phyloP scores from a whole-genome alignment of 805 yeast species.

The Lipomyces yamanashiensis region DNA sequence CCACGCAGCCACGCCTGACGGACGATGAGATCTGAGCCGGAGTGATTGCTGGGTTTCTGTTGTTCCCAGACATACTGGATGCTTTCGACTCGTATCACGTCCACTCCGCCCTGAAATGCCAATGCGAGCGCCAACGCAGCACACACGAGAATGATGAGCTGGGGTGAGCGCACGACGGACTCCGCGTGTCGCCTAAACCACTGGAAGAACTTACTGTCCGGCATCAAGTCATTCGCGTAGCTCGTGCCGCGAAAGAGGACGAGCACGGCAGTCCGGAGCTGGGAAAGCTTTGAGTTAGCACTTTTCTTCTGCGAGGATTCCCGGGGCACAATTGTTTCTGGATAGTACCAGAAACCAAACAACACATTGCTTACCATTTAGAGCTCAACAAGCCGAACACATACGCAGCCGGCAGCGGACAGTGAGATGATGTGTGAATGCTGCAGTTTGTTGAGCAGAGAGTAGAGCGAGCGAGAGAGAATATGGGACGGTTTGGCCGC shows the following conservation, averaged over 20 bases:
- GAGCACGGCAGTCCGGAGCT: conserved; percentile 36
- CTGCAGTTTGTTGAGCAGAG: neutral
- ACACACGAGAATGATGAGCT: conserved; percentile 56
- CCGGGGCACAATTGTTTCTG: neutral
- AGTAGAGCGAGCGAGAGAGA: neutral
- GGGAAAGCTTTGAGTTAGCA: neutral
- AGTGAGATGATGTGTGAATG: neutral
- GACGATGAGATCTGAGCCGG: conserved; percentile 40
- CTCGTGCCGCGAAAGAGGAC: conserved; percentile 32
- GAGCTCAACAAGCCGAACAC: conserved; percentile 10
- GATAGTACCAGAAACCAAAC: neutral
- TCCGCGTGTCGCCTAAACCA: conserved; percentile 35
- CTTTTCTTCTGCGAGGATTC: neutral
- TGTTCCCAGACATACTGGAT: conserved; percentile 4
- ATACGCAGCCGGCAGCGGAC: conserved; percentile 13
- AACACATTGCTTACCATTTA: neutral
- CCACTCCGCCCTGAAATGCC: conserved; percentile 50
- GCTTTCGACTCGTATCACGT: neutral
- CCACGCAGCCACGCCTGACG: conserved; percentile 48
- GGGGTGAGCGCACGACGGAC: conserved; percentile 48
- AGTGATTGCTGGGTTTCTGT: conserved; percentile 2
- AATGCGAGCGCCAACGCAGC: conserved; percentile 53
- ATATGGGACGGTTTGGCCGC: neutral
- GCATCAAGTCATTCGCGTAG: conserved; percentile 31
- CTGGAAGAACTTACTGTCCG: conserved; percentile 18